Conservation (phyloP, 75 land plant genomes). For the Selaginella moellendorffii region DNA sequence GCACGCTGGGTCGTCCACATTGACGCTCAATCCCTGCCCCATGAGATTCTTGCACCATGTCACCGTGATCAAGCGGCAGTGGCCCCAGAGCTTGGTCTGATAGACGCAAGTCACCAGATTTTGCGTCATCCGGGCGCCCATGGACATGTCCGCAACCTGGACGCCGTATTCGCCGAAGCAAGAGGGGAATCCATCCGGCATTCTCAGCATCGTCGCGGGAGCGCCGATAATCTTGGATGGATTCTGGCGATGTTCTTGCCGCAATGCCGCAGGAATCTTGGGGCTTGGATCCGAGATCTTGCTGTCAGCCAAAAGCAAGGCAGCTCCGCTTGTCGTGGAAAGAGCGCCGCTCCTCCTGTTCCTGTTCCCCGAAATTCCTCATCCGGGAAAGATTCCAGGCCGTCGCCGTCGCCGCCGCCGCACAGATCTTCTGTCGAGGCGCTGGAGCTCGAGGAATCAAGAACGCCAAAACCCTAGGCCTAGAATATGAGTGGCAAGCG, state of each 20-base stretch:
- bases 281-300: neutral
- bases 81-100: conserved; percentile 34
- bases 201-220: neutral
- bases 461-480: too few species aligned
- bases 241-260: neutral
- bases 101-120: conserved; percentile 69
- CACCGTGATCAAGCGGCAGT: conserved; percentile 42
- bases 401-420: too few species aligned
- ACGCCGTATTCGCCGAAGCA: conserved; percentile 92
- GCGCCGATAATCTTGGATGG: neutral
- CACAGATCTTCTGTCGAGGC: too few species aligned
- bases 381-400: too few species aligned
- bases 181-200: conserved; percentile 49
- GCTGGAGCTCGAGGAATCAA: too few species aligned
- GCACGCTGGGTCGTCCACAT: conserved; percentile 43
- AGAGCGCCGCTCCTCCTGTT: neutral
- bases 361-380: too few species aligned
- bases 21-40: conserved; percentile 77
- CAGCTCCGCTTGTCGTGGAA: neutral
- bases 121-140: conserved; percentile 32
- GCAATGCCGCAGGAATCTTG: neutral
- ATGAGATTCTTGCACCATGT: conserved; percentile 77
- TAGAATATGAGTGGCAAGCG: too few species aligned
- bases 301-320: neutral
- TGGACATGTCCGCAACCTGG: conserved; percentile 51